Evolutionary conservation across 208 protist species (phyloP).

Genomic region (Leishmania arabica): DNA sequence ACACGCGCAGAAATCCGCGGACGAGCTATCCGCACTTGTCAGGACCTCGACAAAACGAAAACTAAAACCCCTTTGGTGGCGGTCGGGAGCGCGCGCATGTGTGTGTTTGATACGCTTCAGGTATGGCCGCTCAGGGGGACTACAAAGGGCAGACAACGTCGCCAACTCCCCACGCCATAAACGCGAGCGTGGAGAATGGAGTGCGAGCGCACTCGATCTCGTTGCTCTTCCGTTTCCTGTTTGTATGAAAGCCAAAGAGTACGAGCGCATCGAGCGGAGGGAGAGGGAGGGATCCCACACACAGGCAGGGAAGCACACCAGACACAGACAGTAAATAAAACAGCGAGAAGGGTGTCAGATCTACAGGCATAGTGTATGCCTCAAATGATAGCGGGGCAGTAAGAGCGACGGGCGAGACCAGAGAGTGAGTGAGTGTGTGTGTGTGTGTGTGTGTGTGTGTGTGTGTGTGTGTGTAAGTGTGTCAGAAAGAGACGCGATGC

Average conservation of each 20-base stretch:
- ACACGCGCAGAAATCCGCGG: not conserved
- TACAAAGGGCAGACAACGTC: not conserved
- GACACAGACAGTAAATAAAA: not conserved
- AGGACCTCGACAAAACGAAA: not conserved
- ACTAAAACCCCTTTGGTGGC: constrained; percentile 4
- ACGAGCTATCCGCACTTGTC: not conserved
- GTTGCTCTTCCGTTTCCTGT: not conserved
- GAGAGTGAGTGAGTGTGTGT: not conserved
- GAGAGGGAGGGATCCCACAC: too few relatives aligned
- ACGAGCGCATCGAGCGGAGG: too few relatives aligned
- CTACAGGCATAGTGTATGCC: not conserved
- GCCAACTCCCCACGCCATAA: not conserved
- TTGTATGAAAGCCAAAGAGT: too few relatives aligned
- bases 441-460: too few relatives aligned
- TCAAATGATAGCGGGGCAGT: not conserved
- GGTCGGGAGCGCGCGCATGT: not conserved
- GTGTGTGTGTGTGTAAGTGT: too few relatives aligned
- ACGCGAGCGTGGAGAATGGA: not conserved
- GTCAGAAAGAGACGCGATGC: not conserved
- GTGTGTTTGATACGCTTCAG: too few relatives aligned
- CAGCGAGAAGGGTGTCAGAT: not conserved
- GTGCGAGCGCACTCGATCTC: not conserved
- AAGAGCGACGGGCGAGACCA: not conserved
- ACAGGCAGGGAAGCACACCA: too few relatives aligned
- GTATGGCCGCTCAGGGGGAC: not conserved